Percentiles rank a stretch among this genome's conserved stretches.
Conservation (phyloP, 129 eudicot species). For the Ambrosia trifida region DNA sequence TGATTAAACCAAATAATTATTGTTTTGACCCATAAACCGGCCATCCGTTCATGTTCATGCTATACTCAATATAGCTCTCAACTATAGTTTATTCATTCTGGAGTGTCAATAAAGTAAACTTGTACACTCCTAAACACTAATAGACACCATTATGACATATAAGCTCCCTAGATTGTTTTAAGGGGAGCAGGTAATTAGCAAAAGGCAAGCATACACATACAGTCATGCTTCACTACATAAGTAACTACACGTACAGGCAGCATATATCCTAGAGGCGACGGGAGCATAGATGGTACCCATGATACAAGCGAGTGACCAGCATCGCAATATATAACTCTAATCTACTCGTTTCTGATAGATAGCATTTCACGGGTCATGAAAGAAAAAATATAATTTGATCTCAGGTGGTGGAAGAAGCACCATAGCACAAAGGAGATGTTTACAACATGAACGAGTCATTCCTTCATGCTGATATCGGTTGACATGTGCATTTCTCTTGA, state of each 20-base stretch:
- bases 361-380: slow-evolving; percentile 13
- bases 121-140: not conserved
- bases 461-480: not conserved
- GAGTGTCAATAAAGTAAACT: not conserved
- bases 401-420: slow-evolving; percentile 14
- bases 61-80: not conserved
- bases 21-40: not conserved
- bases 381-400: slow-evolving; percentile 22
- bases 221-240: slow-evolving; percentile 8
- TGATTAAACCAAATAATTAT: not conserved
- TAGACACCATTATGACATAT: slow-evolving; percentile 6
- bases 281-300: slow-evolving; percentile 14
- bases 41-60: not conserved
- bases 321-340: slow-evolving; percentile 6
- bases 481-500: slow-evolving; percentile 71
- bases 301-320: slow-evolving; percentile 25
- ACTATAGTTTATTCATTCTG: not conserved
- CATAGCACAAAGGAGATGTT: slow-evolving; percentile 10
- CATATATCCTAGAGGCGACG: slow-evolving; percentile 7
- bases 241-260: slow-evolving; percentile 15
- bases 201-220: slow-evolving; percentile 7
- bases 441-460: not conserved
- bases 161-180: slow-evolving; percentile 23
- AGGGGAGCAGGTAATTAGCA: slow-evolving; percentile 12
- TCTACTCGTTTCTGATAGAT: slow-evolving; percentile 22